These are phyloP conservation scores for Saposhnikovia divaricata DNA, from an alignment of 129 eudicot species.

Conservation along the genomic window DNA sequence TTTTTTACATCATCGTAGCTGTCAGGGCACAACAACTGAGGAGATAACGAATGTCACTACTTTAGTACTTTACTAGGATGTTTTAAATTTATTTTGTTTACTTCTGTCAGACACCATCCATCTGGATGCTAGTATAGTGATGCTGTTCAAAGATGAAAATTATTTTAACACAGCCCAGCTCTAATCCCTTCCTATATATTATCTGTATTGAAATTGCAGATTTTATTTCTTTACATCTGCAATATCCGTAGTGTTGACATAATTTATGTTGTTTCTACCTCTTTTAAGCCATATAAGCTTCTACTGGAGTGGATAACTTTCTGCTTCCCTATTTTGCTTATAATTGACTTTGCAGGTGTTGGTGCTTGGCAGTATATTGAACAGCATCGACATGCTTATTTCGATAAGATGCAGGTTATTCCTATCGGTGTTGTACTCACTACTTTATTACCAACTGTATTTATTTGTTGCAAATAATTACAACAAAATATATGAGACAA, in stretches of 20 bases:
- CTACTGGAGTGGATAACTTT: not conserved
- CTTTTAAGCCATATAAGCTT: not conserved
- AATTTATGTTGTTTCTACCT: not conserved
- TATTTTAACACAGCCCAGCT: not conserved
- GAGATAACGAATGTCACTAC: not conserved
- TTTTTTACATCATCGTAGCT: not conserved
- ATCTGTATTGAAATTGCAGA: not conserved
- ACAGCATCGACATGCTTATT: conserved; percentile 92
- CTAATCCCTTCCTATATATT: not conserved
- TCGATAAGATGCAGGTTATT: conserved; percentile 90
- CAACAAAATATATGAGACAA: no score
- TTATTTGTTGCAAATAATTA: not conserved
- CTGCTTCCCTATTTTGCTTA: not conserved
- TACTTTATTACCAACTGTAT: not conserved
- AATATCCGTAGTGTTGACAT: not conserved
- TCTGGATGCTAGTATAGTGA: not conserved
- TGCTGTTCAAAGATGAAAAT: not conserved
- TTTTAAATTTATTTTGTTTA: not conserved
- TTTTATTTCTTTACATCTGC: not conserved
- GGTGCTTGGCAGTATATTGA: conserved; percentile 95
- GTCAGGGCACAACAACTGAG: not conserved
- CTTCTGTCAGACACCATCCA: not conserved
- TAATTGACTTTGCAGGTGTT: conserved; percentile 35
- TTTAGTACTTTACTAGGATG: not conserved
- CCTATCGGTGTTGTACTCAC: not conserved